Evolutionary conservation across 345 rosid species (phyloP).

Genomic region (Lagerstroemia speciosa): DNA sequence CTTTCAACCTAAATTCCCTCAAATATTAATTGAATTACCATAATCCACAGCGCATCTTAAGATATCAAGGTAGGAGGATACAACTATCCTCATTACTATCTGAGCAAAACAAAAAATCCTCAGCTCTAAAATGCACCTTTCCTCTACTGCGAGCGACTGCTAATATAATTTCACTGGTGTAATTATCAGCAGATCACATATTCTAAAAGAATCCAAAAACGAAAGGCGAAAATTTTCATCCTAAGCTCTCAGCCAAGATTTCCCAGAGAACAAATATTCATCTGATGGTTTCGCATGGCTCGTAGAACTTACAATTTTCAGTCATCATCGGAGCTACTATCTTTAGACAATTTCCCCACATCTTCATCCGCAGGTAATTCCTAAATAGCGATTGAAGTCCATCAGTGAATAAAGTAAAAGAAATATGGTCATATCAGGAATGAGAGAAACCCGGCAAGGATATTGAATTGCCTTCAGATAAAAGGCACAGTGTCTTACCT

Average conservation of each 20-base stretch:
- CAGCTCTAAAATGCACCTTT: too few relatives aligned
- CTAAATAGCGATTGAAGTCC: neutral
- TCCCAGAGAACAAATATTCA: neutral
- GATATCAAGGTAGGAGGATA: too few relatives aligned
- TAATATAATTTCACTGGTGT: too few relatives aligned
- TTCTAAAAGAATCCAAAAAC: too few relatives aligned
- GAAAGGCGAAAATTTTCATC: too few relatives aligned
- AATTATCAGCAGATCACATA: too few relatives aligned
- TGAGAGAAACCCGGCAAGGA: neutral
- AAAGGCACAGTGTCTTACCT: conserved; percentile 28
- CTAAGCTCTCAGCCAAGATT: neutral
- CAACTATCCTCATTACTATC: too few relatives aligned
- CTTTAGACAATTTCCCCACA: neutral
- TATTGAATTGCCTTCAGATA: neutral
- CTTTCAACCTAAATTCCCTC: too few relatives aligned
- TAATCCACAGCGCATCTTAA: too few relatives aligned
- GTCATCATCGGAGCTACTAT: neutral
- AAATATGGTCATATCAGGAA: neutral
- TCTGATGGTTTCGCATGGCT: neutral
- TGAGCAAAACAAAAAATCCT: too few relatives aligned
- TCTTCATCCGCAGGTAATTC: neutral
- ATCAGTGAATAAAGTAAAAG: neutral
- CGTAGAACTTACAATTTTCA: neutral
- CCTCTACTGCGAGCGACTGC: too few relatives aligned
- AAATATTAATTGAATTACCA: too few relatives aligned